Evolutionary conservation across 257 asterid genomes (phyloP).

Genomic region (Verbena officinalis): DNA sequence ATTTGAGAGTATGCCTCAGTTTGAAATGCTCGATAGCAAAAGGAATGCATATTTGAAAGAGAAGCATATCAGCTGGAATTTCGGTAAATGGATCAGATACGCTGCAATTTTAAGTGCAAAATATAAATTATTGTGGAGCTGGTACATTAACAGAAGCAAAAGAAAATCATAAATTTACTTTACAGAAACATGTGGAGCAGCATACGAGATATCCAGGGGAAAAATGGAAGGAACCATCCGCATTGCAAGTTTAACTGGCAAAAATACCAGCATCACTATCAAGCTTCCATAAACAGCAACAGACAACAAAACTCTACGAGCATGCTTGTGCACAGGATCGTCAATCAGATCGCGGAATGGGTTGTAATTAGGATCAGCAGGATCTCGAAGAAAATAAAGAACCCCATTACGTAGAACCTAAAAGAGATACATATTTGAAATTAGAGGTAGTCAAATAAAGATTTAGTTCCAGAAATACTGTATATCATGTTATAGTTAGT

Average conservation of each 20-base stretch:
- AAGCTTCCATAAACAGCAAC: conserved; percentile 96
- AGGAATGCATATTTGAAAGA: conserved; percentile 97
- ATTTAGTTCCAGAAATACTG: not conserved
- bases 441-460: conserved; percentile 19
- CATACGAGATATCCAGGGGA: conserved; percentile 98
- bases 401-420: conserved; percentile 97
- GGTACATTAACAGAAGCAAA: conserved; percentile 17
- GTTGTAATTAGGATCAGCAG: conserved; percentile 98
- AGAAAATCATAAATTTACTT: not conserved
- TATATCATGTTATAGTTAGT: conserved; percentile 24
- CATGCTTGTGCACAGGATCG: conserved; percentile 99
- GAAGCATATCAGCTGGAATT: conserved; percentile 97
- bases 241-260: conserved; percentile 98
- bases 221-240: conserved; percentile 83
- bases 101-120: conserved; percentile 45
- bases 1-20: conserved; percentile 83
- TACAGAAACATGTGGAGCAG: conserved; percentile 19
- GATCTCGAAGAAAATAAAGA: conserved; percentile 96
- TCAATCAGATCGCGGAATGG: conserved; percentile 98
- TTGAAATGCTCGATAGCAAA: conserved; percentile 97
- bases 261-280: conserved; percentile 94
- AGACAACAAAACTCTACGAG: conserved; percentile 94
- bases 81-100: conserved; percentile 98
- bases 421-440: conserved; percentile 29
- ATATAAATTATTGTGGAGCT: conserved; percentile 12